These are phyloP conservation scores for Oidium heveae DNA, from an alignment of 2,329 filamentous ascomycete genomes.

Conservation along the genomic window DNA sequence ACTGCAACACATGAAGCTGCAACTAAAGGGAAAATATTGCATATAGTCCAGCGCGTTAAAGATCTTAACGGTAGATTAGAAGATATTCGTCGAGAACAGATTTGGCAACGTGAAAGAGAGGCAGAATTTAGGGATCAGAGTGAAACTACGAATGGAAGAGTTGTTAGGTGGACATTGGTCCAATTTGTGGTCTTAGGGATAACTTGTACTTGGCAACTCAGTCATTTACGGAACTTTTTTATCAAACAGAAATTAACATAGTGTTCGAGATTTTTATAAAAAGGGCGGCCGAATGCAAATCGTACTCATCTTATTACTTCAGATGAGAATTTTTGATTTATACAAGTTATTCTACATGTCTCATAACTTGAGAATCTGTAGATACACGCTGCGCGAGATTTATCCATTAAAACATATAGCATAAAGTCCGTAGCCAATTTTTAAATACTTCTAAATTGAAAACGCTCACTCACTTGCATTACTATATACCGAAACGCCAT, in stretches of 20 bases:
- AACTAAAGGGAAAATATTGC: constrained; percentile 80
- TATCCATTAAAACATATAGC: too few species aligned
- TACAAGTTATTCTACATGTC: too few species aligned
- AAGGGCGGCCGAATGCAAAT: too few species aligned
- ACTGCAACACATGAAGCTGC: constrained; percentile 80
- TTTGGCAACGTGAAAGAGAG: constrained; percentile 95
- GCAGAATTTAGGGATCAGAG: constrained; percentile 96
- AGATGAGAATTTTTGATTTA: too few species aligned
- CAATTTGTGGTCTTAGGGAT: constrained; percentile 63
- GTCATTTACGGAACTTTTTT: constrained; percentile 88
- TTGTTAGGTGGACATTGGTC: constrained; percentile 81
- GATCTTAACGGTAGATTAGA: constrained; percentile 69
- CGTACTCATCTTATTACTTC: too few species aligned
- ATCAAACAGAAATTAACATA: constrained; percentile 99
- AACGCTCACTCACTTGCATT: neutral
- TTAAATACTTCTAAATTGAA: too few species aligned
- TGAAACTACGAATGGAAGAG: constrained; percentile 72
- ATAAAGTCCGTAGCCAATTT: too few species aligned
- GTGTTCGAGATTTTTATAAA: constrained; percentile 2
- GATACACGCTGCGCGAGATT: too few species aligned
- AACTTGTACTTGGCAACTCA: constrained; percentile 92
- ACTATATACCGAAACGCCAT: constrained; percentile 8
- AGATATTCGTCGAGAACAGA: constrained; percentile 81
- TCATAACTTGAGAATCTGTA: too few species aligned
- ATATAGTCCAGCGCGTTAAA: constrained; percentile 67